Evolutionary conservation across 352 stramenopile species (phyloP), one percentile per base, ranked within the genome.

Genomic region (Lagenidium sp.): DNA sequence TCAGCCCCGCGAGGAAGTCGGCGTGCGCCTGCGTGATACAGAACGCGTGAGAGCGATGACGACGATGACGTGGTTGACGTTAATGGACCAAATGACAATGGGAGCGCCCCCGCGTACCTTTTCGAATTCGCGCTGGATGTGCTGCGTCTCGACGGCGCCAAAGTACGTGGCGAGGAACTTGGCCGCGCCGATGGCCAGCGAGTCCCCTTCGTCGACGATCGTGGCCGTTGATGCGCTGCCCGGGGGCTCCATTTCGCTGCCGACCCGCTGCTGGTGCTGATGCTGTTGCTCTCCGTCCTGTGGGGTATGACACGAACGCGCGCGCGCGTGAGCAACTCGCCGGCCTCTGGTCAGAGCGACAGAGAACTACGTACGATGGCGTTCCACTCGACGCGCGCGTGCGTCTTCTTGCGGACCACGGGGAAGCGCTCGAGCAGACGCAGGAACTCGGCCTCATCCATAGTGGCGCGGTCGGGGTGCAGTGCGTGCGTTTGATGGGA

Each of bases 311-410:
- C n/a, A n/a, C n/a, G n/a, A n/a, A n/a, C n/a, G n/a, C n/a, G n/a
- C n/a, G n/a, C n/a, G n/a, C n/a, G n/a, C n/a, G n/a, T n/a, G n/a
- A n/a, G n/a, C n/a, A n/a, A n/a, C n/a, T n/a, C n/a, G n/a, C n/a
- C n/a, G n/a, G n/a, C n/a, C n/a, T n/a, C n/a, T n/a, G n/a, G 28
- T 8, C 28, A 13, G 28, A 32, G 28, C 8, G 28, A 32, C 8
- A 32, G 28, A 32, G 28, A 32, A 15, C 8, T 8, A 32, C 28
- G 28, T 32, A 32, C 28, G 28, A 32, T 32, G 28, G 28, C 63
- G 45, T 89, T 89, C 77, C 77, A 89, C 60, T 89, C 71, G 29
- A 87, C 77, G 41, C 74, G 77, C 47, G 59, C 68, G 50, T 84
- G 65, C 29, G 71, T 89, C 63, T 80, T 78, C 57, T 82, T 86